Conservation (phyloP, 176 grass and related monocot genomes). For the Avena insularis region DNA sequence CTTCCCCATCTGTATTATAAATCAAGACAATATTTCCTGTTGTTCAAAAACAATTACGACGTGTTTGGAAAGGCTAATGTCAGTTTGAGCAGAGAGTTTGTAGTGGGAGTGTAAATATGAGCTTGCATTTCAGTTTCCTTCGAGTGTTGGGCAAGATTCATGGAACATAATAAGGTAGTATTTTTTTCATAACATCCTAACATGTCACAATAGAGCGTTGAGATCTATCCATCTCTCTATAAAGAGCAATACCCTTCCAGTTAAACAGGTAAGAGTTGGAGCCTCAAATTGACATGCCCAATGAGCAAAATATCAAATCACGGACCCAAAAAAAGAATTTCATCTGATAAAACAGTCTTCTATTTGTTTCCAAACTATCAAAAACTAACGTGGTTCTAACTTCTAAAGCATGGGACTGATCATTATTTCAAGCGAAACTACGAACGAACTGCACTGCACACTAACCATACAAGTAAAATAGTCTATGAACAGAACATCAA, state of each 20-base stretch:
- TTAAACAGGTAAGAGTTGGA: background rate
- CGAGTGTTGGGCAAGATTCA: background rate
- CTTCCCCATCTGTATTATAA: background rate
- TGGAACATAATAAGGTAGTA: background rate
- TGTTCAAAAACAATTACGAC: background rate
- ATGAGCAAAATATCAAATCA: background rate
- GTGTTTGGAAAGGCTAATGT: background rate
- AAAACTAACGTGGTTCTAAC: background rate
- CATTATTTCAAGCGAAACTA: background rate
- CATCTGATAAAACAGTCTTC: background rate
- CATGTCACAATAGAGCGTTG: background rate
- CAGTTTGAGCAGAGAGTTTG: background rate
- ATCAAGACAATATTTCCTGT: background rate
- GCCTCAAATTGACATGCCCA: background rate
- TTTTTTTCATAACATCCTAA: background rate
- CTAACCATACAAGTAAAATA: background rate
- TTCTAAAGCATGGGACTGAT: background rate
- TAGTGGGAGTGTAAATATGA: background rate
- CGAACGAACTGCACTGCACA: background rate
- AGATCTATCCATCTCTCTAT: background rate
- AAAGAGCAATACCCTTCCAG: background rate
- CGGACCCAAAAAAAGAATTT: background rate
- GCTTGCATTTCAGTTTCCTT: background rate
- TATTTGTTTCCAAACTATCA: background rate
- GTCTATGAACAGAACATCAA: background rate